Evolutionary conservation across 257 asterid genomes (phyloP), one percentile per base, ranked within the genome.

Genomic region (Ilex aquifolium): DNA sequence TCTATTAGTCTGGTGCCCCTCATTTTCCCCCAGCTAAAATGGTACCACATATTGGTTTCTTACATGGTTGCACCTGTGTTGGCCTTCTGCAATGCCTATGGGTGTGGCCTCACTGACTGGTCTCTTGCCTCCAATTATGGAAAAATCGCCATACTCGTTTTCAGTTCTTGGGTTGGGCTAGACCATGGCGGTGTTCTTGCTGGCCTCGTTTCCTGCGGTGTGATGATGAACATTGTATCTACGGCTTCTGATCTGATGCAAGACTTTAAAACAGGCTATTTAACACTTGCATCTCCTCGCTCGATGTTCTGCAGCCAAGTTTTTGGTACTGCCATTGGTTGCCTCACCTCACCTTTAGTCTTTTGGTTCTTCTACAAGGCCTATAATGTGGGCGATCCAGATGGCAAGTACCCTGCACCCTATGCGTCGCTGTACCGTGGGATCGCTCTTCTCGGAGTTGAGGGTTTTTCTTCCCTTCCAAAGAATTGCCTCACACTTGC

Each of bases 21-120:
- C 0, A 79, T 87, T 27, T 84, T 87, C 71, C 73, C 69, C 10
- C 80, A 66, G 21, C 63, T 87, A 10, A 84, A 82, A 56, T 87
- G 91, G 89, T 84, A 80, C 67, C 85, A 80, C 58, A 31, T 84
- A 13, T 15, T 80, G 4, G 82, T 80, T 3, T 74, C 84, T 15
- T 87, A 84, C 27, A 0, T 64, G 0, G 31, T 82, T n/a, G 89
- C 89, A 1, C 95, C 89, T 0, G 13, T 80, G 4, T 71, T 87
- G 13, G 92, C 88, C 70, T n/a, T n/a, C n/a, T n/a, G n/a, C n/a
- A n/a, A n/a, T n/a, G n/a, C n/a, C n/a, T n/a, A n/a, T n/a, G n/a
- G 91, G 5, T 78, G 87, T 2, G 91, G 95, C 49, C 89, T 87
- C 36, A 82, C 87, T 0, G 95, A 87, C 53, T 87, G 91, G 87